Percentiles rank a stretch among this genome's conserved stretches.
These are phyloP conservation scores for Aspergillus texensis DNA, from an alignment of 2,329 filamentous ascomycete genomes.

Conservation along the genomic window DNA sequence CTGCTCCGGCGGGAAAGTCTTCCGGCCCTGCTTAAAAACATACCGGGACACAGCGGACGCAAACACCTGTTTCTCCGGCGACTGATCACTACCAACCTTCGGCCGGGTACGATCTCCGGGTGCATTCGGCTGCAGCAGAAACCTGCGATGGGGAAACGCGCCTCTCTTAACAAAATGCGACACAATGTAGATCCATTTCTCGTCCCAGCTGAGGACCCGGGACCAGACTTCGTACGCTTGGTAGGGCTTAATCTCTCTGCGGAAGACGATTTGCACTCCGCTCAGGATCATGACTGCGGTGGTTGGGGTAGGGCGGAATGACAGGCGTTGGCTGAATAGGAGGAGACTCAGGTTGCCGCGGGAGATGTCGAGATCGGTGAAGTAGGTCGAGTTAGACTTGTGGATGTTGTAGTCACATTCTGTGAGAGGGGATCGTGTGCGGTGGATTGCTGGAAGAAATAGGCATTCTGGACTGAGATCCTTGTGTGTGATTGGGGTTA, in stretches of 20 bases:
- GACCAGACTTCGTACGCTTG: conserved; percentile 70
- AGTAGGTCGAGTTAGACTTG: conserved; percentile 25
- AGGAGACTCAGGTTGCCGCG: conserved; percentile 15
- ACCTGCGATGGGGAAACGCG: conserved; percentile 20
- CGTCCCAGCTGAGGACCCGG: conserved; percentile 69
- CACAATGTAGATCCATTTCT: conserved; percentile 74
- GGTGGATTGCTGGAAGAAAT: conserved; percentile 10
- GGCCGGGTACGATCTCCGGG: neutral
- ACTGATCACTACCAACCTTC: conserved; percentile 2
- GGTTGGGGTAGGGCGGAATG: neutral
- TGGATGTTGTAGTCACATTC: conserved; percentile 26
- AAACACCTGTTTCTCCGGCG: conserved; percentile 58
- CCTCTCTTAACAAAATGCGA: conserved; percentile 66
- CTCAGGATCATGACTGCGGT: conserved; percentile 31
- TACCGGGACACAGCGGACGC: conserved; percentile 73
- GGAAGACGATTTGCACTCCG: conserved; percentile 68
- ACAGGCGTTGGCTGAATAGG: conserved; percentile 3
- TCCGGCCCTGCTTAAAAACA: conserved; percentile 72
- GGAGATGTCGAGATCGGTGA: conserved; percentile 23
- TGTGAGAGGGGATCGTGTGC: conserved; percentile 8
- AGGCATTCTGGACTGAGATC: conserved; percentile 5
- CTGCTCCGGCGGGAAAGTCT: conserved; percentile 74
- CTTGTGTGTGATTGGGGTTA: neutral
- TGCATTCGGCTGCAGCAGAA: neutral
- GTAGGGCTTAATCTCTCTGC: conserved; percentile 66